phyloP scores from a whole-genome alignment of 2,329 filamentous ascomycete genomes.

The Trichoderma afroharzianum region DNA sequence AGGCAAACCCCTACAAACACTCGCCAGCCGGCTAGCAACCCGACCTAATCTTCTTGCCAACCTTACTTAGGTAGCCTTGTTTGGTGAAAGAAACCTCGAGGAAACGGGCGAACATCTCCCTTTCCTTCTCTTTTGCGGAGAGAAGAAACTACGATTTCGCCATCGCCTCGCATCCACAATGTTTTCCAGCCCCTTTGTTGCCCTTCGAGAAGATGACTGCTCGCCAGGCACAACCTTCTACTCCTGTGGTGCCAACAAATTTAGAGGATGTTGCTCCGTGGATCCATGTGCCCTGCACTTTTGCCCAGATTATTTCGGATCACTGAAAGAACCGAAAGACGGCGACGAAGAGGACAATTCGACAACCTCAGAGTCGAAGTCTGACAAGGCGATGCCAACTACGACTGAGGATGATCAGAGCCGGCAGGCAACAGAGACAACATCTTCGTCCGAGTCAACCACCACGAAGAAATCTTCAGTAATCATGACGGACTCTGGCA shows the following conservation, averaged over 20 bases:
- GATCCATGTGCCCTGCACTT: slow-evolving; percentile 38
- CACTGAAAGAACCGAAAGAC: not conserved
- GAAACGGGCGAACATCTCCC: not conserved
- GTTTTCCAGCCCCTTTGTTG: not conserved
- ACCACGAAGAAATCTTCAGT: slow-evolving; percentile 13
- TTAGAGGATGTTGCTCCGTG: slow-evolving; percentile 44
- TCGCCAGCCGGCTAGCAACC: slow-evolving; percentile 1
- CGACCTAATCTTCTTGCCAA: not conserved
- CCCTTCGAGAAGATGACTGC: slow-evolving; percentile 25
- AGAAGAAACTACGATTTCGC: not conserved
- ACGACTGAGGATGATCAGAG: not conserved
- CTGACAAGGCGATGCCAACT: not conserved
- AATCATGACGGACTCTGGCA: slow-evolving; percentile 36
- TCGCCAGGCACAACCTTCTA: slow-evolving; percentile 33
- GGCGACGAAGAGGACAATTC: not conserved
- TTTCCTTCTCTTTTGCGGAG: not conserved
- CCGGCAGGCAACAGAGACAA: not conserved
- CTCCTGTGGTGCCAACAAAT: slow-evolving; percentile 35
- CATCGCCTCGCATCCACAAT: not conserved
- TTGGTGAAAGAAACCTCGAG: not conserved
- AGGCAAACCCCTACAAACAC: not conserved
- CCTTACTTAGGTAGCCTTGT: not conserved
- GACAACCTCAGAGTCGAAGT: not conserved
- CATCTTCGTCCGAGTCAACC: not conserved
- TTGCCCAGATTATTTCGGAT: slow-evolving; percentile 27